Percentiles rank a stretch among this genome's conserved stretches.
Conservation (phyloP, 495 filamentous ascomycete species). For the Endocarpon pusillum region DNA sequence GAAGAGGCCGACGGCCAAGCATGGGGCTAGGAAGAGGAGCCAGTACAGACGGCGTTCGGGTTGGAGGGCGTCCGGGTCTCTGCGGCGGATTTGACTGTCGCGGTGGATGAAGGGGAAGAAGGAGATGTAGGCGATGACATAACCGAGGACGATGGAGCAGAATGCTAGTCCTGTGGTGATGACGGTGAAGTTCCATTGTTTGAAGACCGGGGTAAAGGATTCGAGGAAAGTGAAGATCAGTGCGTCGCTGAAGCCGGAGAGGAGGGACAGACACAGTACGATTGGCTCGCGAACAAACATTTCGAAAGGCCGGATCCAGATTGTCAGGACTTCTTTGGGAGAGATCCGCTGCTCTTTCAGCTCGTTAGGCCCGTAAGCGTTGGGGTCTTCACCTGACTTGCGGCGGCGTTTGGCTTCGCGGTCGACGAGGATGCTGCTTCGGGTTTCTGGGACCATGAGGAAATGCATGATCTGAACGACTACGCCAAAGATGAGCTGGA, state of each 20-base stretch:
- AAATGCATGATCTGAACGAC: slow-evolving; percentile 36
- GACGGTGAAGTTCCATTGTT: slow-evolving; percentile 38
- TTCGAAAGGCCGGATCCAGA: slow-evolving; percentile 41
- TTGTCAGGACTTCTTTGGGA: slow-evolving; percentile 33
- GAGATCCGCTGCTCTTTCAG: slow-evolving; percentile 40
- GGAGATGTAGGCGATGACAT: slow-evolving; percentile 36
- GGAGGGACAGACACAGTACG: slow-evolving; percentile 36
- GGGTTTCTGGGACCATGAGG: slow-evolving; percentile 38
- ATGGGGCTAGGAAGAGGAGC: slow-evolving; percentile 39
- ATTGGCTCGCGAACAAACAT: slow-evolving; percentile 48
- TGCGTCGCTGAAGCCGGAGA: slow-evolving; percentile 46
- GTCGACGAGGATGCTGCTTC: slow-evolving; percentile 43
- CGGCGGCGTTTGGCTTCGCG: slow-evolving; percentile 36
- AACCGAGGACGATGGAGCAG: slow-evolving; percentile 40
- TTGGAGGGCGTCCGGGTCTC: slow-evolving; percentile 33
- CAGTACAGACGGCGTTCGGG: slow-evolving; percentile 45
- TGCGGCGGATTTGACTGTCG: slow-evolving; percentile 28
- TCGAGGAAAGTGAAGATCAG: slow-evolving; percentile 54
- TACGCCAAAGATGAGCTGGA: slow-evolving; percentile 41
- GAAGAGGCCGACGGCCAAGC: slow-evolving; percentile 41
- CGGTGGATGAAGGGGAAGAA: slow-evolving; percentile 37
- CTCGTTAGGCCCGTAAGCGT: slow-evolving; percentile 49
- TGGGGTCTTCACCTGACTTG: slow-evolving; percentile 29
- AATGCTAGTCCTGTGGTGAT: slow-evolving; percentile 36
- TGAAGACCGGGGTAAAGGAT: slow-evolving; percentile 39